phyloP scores from a whole-genome alignment of 192 early-diverging fungal genomes.

The Backusella mclennaniae region DNA sequence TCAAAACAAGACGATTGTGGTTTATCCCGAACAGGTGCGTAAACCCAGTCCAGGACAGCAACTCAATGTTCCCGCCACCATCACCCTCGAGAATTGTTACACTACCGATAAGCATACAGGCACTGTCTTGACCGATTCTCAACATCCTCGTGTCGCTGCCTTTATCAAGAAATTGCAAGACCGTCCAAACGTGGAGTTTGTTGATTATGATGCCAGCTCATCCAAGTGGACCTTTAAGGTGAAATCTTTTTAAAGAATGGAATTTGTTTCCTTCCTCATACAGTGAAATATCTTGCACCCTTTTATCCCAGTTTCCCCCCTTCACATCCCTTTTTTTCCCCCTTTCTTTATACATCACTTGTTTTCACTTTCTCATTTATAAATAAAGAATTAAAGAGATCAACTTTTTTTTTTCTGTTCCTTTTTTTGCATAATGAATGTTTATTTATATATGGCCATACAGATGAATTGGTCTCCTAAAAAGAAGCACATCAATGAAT shows the following conservation, averaged over 20 bases:
- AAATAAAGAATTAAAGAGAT: constrained; percentile 9
- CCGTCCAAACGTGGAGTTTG: constrained; percentile 77
- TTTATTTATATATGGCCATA: no score
- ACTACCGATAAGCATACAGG: constrained; percentile 77
- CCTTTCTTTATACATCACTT: background rate
- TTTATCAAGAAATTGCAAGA: constrained; percentile 68
- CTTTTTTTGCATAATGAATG: no score
- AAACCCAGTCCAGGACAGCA: constrained; percentile 85
- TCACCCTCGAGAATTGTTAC: constrained; percentile 82
- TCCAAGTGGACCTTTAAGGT: constrained; percentile 94
- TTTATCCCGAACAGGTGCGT: constrained; percentile 79
- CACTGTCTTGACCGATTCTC: constrained; percentile 59
- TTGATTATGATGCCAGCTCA: constrained; percentile 65
- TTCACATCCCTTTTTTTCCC: background rate
- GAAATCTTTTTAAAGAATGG: constrained; percentile 61
- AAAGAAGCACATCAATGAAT: no score
- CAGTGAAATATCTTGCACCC: no score
- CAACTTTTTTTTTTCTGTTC: background rate
- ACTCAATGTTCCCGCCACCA: constrained; percentile 82
- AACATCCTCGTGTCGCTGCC: constrained; percentile 66
- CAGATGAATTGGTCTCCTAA: no score
- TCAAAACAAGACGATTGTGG: constrained; percentile 59
- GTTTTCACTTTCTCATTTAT: background rate
- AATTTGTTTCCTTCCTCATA: no score
- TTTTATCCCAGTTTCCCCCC: no score